Percentiles rank a stretch among this genome's conserved stretches.
Evolutionary conservation across 164 flowering plant species (phyloP).

Genomic region (Platanus orientalis): DNA sequence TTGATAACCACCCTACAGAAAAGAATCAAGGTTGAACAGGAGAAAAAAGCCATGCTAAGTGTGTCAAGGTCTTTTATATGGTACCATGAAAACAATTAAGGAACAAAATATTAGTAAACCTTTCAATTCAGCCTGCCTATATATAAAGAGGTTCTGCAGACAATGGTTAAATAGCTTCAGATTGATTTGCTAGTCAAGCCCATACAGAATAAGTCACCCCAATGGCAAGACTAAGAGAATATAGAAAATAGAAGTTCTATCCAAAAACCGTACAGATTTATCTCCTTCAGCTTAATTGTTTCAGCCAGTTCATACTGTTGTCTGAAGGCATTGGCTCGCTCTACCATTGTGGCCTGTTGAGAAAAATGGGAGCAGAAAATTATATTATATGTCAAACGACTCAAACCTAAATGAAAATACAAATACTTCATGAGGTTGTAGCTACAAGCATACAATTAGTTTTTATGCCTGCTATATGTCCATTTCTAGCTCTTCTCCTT

Average conservation of each 20-base stretch:
- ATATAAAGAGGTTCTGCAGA: neutral
- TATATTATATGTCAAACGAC: neutral
- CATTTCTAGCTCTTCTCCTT: too few relatives aligned
- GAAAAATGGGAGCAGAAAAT: neutral
- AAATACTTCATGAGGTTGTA: too few relatives aligned
- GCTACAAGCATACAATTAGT: too few relatives aligned
- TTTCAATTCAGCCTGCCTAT: neutral
- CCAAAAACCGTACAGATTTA: slow-evolving; percentile 72
- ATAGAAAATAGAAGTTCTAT: neutral
- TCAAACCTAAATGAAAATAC: too few relatives aligned
- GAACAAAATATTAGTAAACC: neutral
- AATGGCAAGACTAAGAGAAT: neutral
- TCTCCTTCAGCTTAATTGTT: slow-evolving; percentile 86
- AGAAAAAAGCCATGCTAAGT: neutral
- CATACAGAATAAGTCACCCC: neutral
- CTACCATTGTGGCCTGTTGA: slow-evolving; percentile 81
- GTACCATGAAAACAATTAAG: neutral
- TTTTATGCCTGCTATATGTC: too few relatives aligned
- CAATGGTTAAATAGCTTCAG: too few relatives aligned
- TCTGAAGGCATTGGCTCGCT: slow-evolving; percentile 90
- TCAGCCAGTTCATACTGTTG: slow-evolving; percentile 94
- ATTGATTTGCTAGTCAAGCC: too few relatives aligned
- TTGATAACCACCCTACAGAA: neutral
- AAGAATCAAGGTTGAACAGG: neutral
- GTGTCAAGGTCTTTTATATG: too few relatives aligned